phyloP scores from a whole-genome alignment of 208 protist genomes.

The Kentomonas sorsogonicus region DNA sequence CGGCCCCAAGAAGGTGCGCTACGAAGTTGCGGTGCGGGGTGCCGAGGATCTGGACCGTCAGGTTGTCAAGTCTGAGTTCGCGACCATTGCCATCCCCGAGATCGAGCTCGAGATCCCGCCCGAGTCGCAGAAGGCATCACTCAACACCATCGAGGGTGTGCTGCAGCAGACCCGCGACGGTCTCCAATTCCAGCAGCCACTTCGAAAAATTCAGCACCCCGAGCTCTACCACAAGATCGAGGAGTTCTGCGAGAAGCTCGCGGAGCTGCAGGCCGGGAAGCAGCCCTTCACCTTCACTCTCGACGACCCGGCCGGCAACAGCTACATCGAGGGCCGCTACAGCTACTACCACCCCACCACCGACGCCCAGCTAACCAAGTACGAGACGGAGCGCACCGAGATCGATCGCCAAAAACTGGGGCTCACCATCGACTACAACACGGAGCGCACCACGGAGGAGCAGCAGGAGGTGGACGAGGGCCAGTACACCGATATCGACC shows the following conservation, averaged over 20 bases:
- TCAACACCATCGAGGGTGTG: constrained; percentile 95
- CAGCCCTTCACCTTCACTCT: constrained; percentile 90
- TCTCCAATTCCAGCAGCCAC: constrained; percentile 66
- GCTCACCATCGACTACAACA: constrained; percentile 86
- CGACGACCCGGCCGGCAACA: constrained; percentile 91
- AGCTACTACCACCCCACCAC: constrained; percentile 88
- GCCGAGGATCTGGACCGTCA: constrained; percentile 88
- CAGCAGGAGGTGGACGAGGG: constrained; percentile 76
- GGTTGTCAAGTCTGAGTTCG: constrained; percentile 92
- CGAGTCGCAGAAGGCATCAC: constrained; percentile 77
- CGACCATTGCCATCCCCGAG: constrained; percentile 87
- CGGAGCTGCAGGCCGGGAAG: constrained; percentile 47
- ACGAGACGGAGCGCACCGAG: constrained; percentile 79
- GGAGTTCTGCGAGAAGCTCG: constrained; percentile 70
- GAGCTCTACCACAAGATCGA: constrained; percentile 80
- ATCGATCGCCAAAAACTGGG: constrained; percentile 85
- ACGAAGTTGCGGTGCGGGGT: constrained; percentile 77
- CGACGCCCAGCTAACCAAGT: constrained; percentile 78
- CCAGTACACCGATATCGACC: constrained; percentile 57
- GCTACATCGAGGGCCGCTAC: constrained; percentile 90
- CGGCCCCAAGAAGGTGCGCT: constrained; percentile 71
- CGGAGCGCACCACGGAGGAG: constrained; percentile 61
- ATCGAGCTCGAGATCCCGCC: constrained; percentile 92
- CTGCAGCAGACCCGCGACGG: constrained; percentile 76
- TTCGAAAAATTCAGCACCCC: constrained; percentile 67